phyloP scores from a whole-genome alignment of 805 yeast genomes.

The fission yeast (Schizosaccharomyces pombe) region ASM294v3 CU329670.1:5383001-5383500 shows the following conservation, averaged over 20 bases:
- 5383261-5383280: not conserved
- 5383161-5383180: not conserved
- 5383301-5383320: not conserved
- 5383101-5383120: not conserved
- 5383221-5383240: not conserved
- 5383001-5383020: no score
- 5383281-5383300: not conserved
- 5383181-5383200: not conserved
- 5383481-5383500: not conserved
- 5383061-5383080: not conserved
- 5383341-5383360: constrained; percentile 1
- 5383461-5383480: no score
- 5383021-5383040: no score
- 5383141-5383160: not conserved
- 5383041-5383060: no score
- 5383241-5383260: constrained; percentile 2
- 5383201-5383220: not conserved
- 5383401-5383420: not conserved
- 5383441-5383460: not conserved
- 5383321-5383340: constrained; percentile 1
- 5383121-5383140: not conserved
- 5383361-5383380: constrained; percentile 3
- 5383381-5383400: constrained; percentile 1
- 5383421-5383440: not conserved
- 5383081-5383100: not conserved